Percentiles rank a stretch among this genome's conserved stretches.
These are phyloP conservation scores for Omphalotus guepiniiformis DNA, from an alignment of 768 basidiomycete genomes.

Conservation along the genomic window DNA sequence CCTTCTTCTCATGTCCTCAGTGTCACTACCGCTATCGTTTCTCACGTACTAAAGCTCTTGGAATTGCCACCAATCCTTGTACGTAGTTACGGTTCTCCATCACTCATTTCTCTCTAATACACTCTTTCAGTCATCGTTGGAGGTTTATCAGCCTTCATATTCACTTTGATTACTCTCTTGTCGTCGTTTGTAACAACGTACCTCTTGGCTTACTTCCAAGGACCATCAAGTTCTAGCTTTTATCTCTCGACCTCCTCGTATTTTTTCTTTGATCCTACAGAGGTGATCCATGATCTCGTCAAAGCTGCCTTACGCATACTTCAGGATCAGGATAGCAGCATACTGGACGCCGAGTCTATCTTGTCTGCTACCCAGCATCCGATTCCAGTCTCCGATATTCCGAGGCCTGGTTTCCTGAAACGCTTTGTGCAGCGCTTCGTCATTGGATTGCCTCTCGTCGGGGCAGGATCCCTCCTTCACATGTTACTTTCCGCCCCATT, in stretches of 20 bases:
- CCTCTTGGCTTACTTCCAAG: constrained; percentile 60
- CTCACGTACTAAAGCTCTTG: constrained; percentile 62
- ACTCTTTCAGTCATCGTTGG: constrained; percentile 57
- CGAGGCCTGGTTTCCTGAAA: constrained; percentile 43
- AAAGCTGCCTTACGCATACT: constrained; percentile 60
- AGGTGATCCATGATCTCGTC: constrained; percentile 54
- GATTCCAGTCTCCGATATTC: constrained; percentile 7
- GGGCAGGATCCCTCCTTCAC: constrained; percentile 71
- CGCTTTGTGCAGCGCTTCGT: constrained; percentile 67
- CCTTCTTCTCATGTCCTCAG: constrained; percentile 79
- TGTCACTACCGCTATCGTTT: constrained; percentile 78
- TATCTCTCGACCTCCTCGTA: constrained; percentile 38
- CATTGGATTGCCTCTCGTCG: constrained; percentile 73
- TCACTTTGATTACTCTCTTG: constrained; percentile 60
- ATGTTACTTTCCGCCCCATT: constrained; percentile 63
- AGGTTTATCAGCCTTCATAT: constrained; percentile 53
- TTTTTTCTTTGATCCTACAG: constrained; percentile 2
- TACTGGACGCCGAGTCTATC: constrained; percentile 26
- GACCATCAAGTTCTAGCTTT: constrained; percentile 36
- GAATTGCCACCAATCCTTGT: constrained; percentile 78
- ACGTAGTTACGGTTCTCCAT: constrained; percentile 15
- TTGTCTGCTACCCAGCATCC: neutral
- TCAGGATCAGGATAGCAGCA: constrained; percentile 46
- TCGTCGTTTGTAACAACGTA: constrained; percentile 69
- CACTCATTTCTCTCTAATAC: neutral